phyloP scores from a whole-genome alignment of 192 early-diverging fungal genomes.

The Thamnidium elegans region DNA sequence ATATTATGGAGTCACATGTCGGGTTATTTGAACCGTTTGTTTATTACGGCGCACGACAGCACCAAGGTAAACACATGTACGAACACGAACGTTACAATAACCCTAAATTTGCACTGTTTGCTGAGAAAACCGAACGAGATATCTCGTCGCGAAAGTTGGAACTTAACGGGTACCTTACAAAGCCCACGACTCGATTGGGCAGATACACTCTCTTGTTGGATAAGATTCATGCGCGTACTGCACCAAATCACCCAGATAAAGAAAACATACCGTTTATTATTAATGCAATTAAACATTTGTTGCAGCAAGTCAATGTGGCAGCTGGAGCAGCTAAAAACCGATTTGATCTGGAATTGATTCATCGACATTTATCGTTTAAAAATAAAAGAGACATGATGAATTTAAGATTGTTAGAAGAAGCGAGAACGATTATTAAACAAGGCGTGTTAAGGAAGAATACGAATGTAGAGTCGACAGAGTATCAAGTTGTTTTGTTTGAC shows the following conservation, averaged over 20 bases:
- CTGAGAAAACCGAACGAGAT: constrained; percentile 69
- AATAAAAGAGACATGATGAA: constrained; percentile 23
- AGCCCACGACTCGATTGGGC: constrained; percentile 81
- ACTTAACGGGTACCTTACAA: constrained; percentile 81
- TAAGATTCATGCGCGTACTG: constrained; percentile 75
- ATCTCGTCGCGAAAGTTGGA: constrained; percentile 80
- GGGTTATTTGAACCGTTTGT: constrained; percentile 73
- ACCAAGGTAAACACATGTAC: constrained; percentile 75
- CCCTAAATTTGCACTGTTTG: constrained; percentile 64
- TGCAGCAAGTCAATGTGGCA: constrained; percentile 77
- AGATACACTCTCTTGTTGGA: constrained; percentile 82
- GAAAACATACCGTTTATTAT: constrained; percentile 67
- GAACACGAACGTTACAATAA: constrained; percentile 76
- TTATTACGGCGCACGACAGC: constrained; percentile 80
- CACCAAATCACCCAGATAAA: constrained; percentile 74
- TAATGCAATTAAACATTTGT: constrained; percentile 63
- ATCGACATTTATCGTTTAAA: constrained; percentile 44
- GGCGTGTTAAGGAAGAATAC: not conserved
- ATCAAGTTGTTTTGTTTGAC: constrained; percentile 81
- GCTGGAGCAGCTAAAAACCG: constrained; percentile 85
- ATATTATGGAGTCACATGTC: constrained; percentile 74
- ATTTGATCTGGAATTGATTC: constrained; percentile 74
- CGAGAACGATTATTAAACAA: constrained; percentile 10
- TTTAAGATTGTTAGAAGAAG: constrained; percentile 6
- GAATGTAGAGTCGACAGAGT: constrained; percentile 10